Evolutionary conservation across 1,139 yeast genomes (phyloP).

Genomic region (Pichia sp.): DNA sequence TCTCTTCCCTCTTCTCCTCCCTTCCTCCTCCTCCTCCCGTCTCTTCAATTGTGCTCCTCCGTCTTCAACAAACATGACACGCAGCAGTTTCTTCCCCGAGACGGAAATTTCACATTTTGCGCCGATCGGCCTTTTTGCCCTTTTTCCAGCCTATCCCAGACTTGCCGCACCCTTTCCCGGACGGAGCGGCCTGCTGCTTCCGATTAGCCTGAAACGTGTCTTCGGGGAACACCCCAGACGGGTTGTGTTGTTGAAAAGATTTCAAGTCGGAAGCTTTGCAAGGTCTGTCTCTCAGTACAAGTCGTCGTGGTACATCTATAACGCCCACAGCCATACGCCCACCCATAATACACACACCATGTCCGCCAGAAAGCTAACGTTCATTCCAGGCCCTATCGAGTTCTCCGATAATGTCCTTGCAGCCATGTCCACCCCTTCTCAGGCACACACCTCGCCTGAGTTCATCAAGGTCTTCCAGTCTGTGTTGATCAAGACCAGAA

Average conservation of each 20-base stretch:
- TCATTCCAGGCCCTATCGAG: slow-evolving; percentile 94
- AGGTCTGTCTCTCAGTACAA: neutral
- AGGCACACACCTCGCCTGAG: slow-evolving; percentile 89
- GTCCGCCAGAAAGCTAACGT: slow-evolving; percentile 29
- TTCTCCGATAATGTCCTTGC: slow-evolving; percentile 74
- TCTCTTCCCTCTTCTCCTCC: neutral
- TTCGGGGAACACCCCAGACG: neutral
- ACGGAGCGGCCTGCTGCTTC: neutral
- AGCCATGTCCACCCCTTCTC: slow-evolving; percentile 82
- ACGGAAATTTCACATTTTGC: no score
- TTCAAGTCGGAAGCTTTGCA: neutral
- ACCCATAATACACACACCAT: neutral
- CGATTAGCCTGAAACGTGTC: neutral
- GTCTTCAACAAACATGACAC: neutral
- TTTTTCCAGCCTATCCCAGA: neutral
- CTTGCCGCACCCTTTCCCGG: slow-evolving; percentile 1
- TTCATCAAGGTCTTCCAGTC: slow-evolving; percentile 71
- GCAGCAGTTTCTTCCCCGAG: neutral
- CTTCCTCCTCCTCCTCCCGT: neutral
- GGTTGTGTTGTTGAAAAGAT: neutral
- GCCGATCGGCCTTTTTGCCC: no score
- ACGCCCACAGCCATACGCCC: neutral
- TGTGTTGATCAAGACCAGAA: slow-evolving; percentile 63
- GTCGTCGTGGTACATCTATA: no score
- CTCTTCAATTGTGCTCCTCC: neutral